Base-by-base conservation (phyloP, 331 rosid genomes). In the Phaseolus coccineus region DNA sequence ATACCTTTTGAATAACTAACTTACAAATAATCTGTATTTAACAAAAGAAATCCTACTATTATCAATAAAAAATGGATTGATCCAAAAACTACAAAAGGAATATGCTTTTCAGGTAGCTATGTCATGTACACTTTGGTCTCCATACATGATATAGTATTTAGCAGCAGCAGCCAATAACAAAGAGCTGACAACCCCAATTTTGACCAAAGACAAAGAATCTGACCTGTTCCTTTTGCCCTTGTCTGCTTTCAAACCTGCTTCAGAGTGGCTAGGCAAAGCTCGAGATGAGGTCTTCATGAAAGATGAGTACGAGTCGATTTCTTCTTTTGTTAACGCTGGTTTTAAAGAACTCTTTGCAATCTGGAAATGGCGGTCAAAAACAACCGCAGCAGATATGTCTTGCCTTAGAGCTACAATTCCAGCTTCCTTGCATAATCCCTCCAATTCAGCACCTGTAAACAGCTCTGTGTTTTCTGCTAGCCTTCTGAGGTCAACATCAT, bases 361-460 rank as follows among this genome's bases (percentile, higher is more conserved):
- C 85, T 77, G 88, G 79, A 93, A 91, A 88, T 96, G 98, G 11
- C 82, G 86, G 55, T 88, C 84, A 55, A 79, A 84, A 61, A 93
- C 94, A 56, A 82, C 80, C 0, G 74, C 73, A 1, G 99, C 94
- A 0, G 87, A 61, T 67, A 93, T 93, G 87, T 91, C 80, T 89
- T 96, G 93, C 80, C 97, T 85, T 64, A 96, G 81, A 72, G 97
- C 98, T 67, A 93, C 93, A 27, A 90, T 85, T 71, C 98, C 98
- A 22, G 94, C 97, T 89, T 91, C 98, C 84, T 76, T 85, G 82
- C 99, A 96, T 31, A 96, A 73, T 35, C 96, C 93, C 80, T 91
- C 93, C 27, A 96, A 86, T 80, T 96, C 99, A 7, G 98, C 98
- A 27, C 99, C 99, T 1, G 99, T 93, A 87, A 93, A 93, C 62